A percentile compares a stretch with the other conserved stretches of the same genome.
Conservation (phyloP, 805 yeast species). For the Tetrapisispora phaffii region DNA sequence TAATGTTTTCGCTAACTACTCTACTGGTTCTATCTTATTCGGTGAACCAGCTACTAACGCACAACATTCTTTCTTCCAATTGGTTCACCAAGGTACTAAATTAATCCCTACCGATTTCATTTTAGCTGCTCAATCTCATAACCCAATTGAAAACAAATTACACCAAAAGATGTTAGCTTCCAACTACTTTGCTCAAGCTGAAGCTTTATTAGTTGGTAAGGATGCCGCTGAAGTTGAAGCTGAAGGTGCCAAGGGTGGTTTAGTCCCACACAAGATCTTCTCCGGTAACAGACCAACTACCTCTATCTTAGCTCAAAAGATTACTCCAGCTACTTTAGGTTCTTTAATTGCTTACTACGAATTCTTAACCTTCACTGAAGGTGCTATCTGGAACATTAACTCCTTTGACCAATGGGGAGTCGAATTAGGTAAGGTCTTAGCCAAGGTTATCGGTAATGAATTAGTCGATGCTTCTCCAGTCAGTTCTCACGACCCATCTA, state of each 20-base stretch:
- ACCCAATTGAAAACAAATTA: constrained; percentile 87
- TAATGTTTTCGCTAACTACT: constrained; percentile 82
- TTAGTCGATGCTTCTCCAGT: constrained; percentile 53
- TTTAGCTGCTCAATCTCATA: constrained; percentile 93
- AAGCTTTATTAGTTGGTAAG: constrained; percentile 95
- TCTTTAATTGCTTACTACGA: constrained; percentile 96
- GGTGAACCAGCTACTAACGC: constrained; percentile 99
- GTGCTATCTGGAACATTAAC: constrained; percentile 99
- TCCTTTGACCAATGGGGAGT: constrained; percentile 99
- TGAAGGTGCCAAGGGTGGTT: constrained; percentile 79
- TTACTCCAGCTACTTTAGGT: constrained; percentile 94
- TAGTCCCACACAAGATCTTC: constrained; percentile 93
- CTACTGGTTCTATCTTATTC: constrained; percentile 89
- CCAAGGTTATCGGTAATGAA: constrained; percentile 89
- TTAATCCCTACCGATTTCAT: constrained; percentile 95
- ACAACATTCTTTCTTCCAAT: constrained; percentile 98
- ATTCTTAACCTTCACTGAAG: constrained; percentile 94
- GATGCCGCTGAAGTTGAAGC: constrained; percentile 69
- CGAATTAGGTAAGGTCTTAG: constrained; percentile 95
- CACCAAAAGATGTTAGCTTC: constrained; percentile 99
- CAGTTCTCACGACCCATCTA: constrained; percentile 75
- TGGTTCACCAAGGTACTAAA: constrained; percentile 98
- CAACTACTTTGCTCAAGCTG: constrained; percentile 96
- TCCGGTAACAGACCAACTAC: constrained; percentile 99
- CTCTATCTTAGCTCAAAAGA: constrained; percentile 87